These are phyloP conservation scores for Leptoxyphium fumago DNA, from an alignment of 2,329 filamentous ascomycete genomes.

Conservation along the genomic window DNA sequence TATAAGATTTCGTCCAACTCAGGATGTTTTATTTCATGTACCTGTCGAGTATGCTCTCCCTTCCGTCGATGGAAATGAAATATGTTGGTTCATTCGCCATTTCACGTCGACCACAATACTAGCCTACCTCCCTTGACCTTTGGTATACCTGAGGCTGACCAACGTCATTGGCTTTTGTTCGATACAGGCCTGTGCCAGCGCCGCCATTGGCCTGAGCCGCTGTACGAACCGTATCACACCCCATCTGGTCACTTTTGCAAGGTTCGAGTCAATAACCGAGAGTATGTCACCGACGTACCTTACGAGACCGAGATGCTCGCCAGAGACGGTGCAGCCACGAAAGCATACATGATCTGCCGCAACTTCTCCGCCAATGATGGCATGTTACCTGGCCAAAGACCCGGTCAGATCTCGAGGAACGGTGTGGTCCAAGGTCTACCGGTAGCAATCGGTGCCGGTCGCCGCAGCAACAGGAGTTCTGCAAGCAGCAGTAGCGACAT, in stretches of 20 bases:
- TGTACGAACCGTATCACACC: conserved; percentile 69
- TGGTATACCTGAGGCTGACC: too few species aligned
- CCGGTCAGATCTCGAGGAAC: conserved; percentile 29
- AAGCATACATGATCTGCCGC: conserved; percentile 92
- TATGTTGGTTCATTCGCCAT: too few species aligned
- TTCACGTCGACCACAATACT: too few species aligned
- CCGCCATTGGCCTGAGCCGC: conserved; percentile 82
- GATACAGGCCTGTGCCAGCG: conserved; percentile 74
- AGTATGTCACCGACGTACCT: conserved; percentile 81
- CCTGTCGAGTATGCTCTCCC: conserved; percentile 37
- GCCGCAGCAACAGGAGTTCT: conserved; percentile 31
- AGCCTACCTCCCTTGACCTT: too few species aligned
- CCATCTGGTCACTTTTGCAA: conserved; percentile 70
- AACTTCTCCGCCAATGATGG: conserved; percentile 96
- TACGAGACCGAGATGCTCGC: conserved; percentile 73
- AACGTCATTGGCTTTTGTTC: too few species aligned
- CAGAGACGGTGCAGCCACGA: conserved; percentile 86
- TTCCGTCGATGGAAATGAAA: conserved; percentile 3
- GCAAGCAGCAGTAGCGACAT: conserved; percentile 30
- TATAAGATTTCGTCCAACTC: conserved; percentile 2
- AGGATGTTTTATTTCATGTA: conserved; percentile 34
- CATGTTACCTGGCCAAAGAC: conserved; percentile 52
- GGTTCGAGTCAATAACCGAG: conserved; percentile 87
- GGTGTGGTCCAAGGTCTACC: conserved; percentile 45
- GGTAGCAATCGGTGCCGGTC: conserved; percentile 48